Evolutionary conservation across 2,329 filamentous ascomycete genomes (phyloP).

Genomic region (Cephalotrichum gorgonifer): DNA sequence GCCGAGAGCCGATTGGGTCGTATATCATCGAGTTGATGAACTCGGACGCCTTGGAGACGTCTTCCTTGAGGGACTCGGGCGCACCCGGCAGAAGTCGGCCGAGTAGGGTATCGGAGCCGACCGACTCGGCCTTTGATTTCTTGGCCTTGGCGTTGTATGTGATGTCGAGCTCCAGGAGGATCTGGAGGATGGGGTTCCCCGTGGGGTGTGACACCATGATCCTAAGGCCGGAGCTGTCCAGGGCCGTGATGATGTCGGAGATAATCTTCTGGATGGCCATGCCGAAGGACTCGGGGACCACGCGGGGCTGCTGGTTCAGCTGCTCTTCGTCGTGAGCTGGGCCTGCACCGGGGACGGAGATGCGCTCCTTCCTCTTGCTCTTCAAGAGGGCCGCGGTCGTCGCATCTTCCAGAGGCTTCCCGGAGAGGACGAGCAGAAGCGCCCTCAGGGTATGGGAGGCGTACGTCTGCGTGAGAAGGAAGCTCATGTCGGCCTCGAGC

Average conservation of each 20-base stretch:
- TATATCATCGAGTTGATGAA: conserved; percentile 86
- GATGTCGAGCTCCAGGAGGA: conserved; percentile 80
- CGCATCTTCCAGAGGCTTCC: conserved; percentile 62
- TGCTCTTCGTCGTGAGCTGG: conserved; percentile 36
- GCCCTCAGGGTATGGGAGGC: conserved; percentile 87
- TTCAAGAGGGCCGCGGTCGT: conserved; percentile 67
- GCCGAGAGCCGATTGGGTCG: conserved; percentile 78
- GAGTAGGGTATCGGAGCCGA: conserved; percentile 47
- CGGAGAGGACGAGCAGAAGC: conserved; percentile 75
- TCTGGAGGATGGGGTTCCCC: conserved; percentile 86
- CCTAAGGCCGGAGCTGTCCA: conserved; percentile 72
- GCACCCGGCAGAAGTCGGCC: conserved; percentile 70
- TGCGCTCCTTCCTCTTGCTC: conserved; percentile 85
- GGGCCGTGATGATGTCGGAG: conserved; percentile 58
- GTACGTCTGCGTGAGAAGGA: conserved; percentile 75
- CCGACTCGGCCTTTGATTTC: conserved; percentile 39
- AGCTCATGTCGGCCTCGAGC: conserved; percentile 74
- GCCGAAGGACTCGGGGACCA: conserved; percentile 70
- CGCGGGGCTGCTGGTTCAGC: conserved; percentile 28
- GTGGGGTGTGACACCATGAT: conserved; percentile 81
- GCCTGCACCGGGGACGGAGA: conserved; percentile 48
- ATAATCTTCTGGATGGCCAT: conserved; percentile 75
- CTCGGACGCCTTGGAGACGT: conserved; percentile 57
- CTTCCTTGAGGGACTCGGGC: conserved; percentile 58
- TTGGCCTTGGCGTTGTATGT: conserved; percentile 58